Percentiles rank a stretch among this genome's conserved stretches.
Conservation (phyloP, 2,329 filamentous ascomycete genomes). For the Aspergillus melleus region DNA sequence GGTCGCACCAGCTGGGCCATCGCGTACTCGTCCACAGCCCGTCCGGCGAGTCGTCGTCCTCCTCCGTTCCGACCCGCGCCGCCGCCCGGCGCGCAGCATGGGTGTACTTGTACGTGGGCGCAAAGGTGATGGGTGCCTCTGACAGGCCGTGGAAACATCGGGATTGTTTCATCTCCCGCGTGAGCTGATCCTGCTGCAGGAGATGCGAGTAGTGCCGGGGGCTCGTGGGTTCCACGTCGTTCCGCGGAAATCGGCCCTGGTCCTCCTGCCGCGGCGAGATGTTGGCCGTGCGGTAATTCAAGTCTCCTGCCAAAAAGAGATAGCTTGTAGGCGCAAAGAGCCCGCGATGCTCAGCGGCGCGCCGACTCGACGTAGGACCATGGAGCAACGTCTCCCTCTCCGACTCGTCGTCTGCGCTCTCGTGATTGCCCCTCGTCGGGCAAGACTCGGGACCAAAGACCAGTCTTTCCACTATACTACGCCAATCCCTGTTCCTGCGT, state of each 20-base stretch:
- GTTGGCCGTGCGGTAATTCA: constrained; percentile 88
- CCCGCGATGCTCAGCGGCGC: constrained; percentile 28
- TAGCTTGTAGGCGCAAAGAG: constrained; percentile 76
- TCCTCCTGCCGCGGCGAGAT: constrained; percentile 62
- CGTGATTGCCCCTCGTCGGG: constrained; percentile 12
- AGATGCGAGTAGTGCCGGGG: constrained; percentile 67
- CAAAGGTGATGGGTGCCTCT: constrained; percentile 75
- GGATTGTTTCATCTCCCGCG: constrained; percentile 65
- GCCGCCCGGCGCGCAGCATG: constrained; percentile 45
- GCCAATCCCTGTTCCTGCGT: constrained; percentile 84
- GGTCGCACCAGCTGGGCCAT: constrained; percentile 92
- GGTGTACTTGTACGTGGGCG: constrained; percentile 91
- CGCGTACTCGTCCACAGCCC: constrained; percentile 80
- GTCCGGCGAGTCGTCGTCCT: constrained; percentile 38
- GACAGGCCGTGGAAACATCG: constrained; percentile 74
- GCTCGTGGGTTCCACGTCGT: constrained; percentile 49
- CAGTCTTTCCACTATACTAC: constrained; percentile 73
- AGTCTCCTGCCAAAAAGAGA: constrained; percentile 84
- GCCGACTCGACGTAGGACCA: constrained; percentile 28
- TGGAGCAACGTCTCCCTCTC: constrained; percentile 37
- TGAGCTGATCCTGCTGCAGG: constrained; percentile 76
- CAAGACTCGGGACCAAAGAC: constrained; percentile 60
- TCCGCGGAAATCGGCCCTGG: constrained; percentile 61
- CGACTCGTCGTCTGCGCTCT: constrained; percentile 36
- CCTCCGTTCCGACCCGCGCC: constrained; percentile 22